These are phyloP conservation scores for Aureobasidium mangrovei DNA, from an alignment of 2,329 filamentous ascomycete species.

Conservation along the genomic window DNA sequence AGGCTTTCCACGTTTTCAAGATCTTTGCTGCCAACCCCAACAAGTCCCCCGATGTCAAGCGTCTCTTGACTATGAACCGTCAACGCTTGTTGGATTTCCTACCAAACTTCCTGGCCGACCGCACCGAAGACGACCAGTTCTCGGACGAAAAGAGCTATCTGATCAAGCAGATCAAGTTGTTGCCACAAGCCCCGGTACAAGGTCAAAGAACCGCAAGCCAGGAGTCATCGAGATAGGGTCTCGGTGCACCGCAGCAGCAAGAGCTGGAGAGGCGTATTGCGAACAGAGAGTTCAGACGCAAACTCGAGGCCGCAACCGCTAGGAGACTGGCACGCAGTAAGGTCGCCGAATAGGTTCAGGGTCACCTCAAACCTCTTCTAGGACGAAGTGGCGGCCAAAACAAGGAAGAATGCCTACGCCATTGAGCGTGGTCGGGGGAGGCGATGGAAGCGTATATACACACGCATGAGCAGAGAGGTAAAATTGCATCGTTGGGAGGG, in stretches of 20 bases:
- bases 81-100: constrained; percentile 85
- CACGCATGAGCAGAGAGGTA: neutral
- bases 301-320: constrained; percentile 10
- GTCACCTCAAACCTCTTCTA: too few relatives aligned
- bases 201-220: neutral
- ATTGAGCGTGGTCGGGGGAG: too few relatives aligned
- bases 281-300: constrained; percentile 9
- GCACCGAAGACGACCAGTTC: constrained; percentile 96
- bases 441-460: too few relatives aligned
- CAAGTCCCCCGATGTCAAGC: constrained; percentile 92
- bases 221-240: constrained; percentile 12
- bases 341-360: neutral
- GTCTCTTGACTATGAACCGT: constrained; percentile 92
- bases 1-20: constrained; percentile 99
- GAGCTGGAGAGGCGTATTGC: neutral
- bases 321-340: constrained; percentile 4
- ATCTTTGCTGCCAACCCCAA: constrained; percentile 98
- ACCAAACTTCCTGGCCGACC: constrained; percentile 83
- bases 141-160: constrained; percentile 96
- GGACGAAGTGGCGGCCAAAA: too few relatives aligned
- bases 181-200: constrained; percentile 19
- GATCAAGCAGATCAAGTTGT: constrained; percentile 70
- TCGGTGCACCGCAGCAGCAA: neutral
- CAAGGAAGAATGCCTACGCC: too few relatives aligned
- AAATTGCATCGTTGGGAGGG: constrained; percentile 2